Percentiles rank a stretch among this genome's conserved stretches.
These are phyloP conservation scores for Linum usitatissimum DNA, from an alignment of 345 rosid species.

Conservation along the genomic window DNA sequence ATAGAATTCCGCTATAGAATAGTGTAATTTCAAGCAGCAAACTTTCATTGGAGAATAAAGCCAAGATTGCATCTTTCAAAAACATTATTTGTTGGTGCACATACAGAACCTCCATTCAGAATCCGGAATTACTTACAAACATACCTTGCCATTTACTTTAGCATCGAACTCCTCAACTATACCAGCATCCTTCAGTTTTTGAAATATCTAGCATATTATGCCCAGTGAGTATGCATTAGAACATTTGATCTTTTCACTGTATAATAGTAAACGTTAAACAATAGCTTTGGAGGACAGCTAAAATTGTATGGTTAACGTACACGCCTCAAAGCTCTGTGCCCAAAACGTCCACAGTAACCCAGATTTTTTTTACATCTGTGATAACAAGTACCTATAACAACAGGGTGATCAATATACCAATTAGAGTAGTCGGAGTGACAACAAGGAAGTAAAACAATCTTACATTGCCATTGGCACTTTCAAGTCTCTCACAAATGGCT, in stretches of 20 bases:
- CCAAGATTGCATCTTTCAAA: background rate
- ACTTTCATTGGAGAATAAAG: background rate
- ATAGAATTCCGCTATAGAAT: background rate
- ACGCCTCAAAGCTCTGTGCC: conserved; percentile 79
- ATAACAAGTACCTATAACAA: conserved; percentile 70
- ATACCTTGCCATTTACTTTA: conserved; percentile 67
- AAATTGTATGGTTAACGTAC: conserved; percentile 23
- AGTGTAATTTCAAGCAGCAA: too few species aligned
- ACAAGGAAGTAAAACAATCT: conserved; percentile 8
- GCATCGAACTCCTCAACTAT: conserved; percentile 68
- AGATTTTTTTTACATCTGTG: conserved; percentile 78
- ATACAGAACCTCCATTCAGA: background rate
- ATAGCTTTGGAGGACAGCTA: background rate
- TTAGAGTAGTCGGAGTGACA: background rate
- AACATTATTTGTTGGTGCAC: background rate
- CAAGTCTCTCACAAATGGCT: conserved; percentile 72
- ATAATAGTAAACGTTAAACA: too few species aligned
- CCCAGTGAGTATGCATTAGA: conserved; percentile 13
- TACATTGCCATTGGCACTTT: conserved; percentile 69
- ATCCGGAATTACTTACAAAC: background rate
- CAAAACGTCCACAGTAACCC: conserved; percentile 51
- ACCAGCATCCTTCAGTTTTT: conserved; percentile 66
- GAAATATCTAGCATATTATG: conserved; percentile 40
- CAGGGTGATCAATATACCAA: conserved; percentile 24
- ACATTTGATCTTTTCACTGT: background rate